Conservation (phyloP, 768 basidiomycete genomes). For the Coprinopsis marcescibilis region DNA sequence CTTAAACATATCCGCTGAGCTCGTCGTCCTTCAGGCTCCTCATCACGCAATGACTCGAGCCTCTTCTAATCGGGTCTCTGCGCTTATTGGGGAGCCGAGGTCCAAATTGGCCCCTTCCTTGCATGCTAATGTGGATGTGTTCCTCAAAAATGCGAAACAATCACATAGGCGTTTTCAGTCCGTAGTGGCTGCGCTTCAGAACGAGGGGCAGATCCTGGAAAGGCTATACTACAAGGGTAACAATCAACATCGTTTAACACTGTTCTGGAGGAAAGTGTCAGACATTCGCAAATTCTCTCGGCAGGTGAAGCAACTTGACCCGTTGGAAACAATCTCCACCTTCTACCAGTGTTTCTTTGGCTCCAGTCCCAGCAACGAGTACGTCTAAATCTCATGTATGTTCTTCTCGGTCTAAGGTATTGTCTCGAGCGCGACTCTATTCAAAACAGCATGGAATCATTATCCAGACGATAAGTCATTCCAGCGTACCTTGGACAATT, state of each 20-base stretch:
- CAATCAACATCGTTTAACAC: constrained; percentile 65
- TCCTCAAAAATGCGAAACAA: constrained; percentile 56
- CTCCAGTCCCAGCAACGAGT: constrained; percentile 31
- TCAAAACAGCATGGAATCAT: constrained; percentile 63
- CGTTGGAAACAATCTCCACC: constrained; percentile 26
- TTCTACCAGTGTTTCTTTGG: constrained; percentile 52
- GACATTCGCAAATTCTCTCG: constrained; percentile 55
- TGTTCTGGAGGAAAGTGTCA: constrained; percentile 64
- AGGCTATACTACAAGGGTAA: constrained; percentile 74
- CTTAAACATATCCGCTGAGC: not conserved
- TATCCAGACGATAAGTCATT: constrained; percentile 35
- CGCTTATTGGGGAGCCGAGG: constrained; percentile 13
- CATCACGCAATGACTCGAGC: not conserved
- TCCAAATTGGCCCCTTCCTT: constrained; percentile 21
- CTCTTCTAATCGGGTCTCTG: not conserved
- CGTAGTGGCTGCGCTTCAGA: constrained; percentile 32
- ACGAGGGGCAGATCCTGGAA: constrained; percentile 57
- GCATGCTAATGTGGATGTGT: constrained; percentile 42
- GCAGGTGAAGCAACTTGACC: constrained; percentile 27
- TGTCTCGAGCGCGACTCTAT: constrained; percentile 38
- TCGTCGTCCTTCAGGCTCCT: not conserved
- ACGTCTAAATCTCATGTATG: constrained; percentile 14
- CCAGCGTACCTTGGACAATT: constrained; percentile 31
- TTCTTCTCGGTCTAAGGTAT: not conserved
- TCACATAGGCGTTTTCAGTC: constrained; percentile 48